phyloP scores from a whole-genome alignment of 1,284 basidiomycete species.

The Polyporus tsugae region DNA sequence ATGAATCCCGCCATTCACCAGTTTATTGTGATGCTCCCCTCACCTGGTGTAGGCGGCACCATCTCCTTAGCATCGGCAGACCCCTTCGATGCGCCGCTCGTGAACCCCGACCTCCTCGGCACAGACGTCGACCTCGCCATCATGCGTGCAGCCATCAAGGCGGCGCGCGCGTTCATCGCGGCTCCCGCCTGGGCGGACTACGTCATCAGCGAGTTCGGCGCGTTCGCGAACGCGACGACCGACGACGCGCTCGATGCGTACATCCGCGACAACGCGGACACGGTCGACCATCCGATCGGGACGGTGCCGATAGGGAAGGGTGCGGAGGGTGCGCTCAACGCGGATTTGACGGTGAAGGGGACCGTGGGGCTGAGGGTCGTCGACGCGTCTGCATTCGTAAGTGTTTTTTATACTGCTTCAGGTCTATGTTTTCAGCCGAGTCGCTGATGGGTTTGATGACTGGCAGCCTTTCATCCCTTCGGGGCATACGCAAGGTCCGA shows the following conservation, averaged over 20 bases:
- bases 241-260: slow-evolving; percentile 33
- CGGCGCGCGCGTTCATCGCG: slow-evolving; percentile 22
- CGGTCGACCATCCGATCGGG: slow-evolving; percentile 35
- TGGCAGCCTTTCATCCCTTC: slow-evolving; percentile 10
- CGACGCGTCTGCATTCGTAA: slow-evolving; percentile 24
- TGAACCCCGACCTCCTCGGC: slow-evolving; percentile 34
- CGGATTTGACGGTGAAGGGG: slow-evolving; percentile 58
- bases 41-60: slow-evolving; percentile 31
- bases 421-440: background rate
- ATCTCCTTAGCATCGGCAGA: slow-evolving; percentile 34
- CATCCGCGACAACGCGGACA: slow-evolving; percentile 24
- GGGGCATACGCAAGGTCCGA: slow-evolving; percentile 9
- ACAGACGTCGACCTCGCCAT: slow-evolving; percentile 24
- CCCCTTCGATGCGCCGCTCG: slow-evolving; percentile 36
- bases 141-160: background rate
- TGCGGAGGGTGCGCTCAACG: slow-evolving; percentile 55
- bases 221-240: slow-evolving; percentile 29
- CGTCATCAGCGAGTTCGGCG: slow-evolving; percentile 26
- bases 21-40: no score
- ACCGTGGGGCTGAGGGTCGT: slow-evolving; percentile 23
- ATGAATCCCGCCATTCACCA: background rate
- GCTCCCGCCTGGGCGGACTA: slow-evolving; percentile 32
- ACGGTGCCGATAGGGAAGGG: slow-evolving; percentile 35
- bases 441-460: background rate
- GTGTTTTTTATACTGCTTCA: background rate